Evolutionary conservation across 805 yeast genomes (phyloP).

Genomic region (Candida montana): DNA sequence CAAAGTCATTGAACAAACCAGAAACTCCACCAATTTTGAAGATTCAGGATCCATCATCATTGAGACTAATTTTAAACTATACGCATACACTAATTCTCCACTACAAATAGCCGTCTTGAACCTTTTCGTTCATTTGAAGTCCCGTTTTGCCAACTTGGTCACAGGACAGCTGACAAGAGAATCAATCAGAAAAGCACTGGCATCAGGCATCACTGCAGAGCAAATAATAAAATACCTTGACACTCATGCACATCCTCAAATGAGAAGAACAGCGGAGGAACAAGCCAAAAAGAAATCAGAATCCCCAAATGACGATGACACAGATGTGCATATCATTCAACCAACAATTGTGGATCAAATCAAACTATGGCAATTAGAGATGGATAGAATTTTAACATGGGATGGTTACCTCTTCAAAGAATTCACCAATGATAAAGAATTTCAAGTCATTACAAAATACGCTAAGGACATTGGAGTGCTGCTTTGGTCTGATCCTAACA

Average conservation of each 20-base stretch:
- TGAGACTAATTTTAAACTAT: slow-evolving; percentile 90
- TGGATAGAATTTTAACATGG: slow-evolving; percentile 83
- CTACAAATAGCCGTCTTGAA: slow-evolving; percentile 89
- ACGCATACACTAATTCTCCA: slow-evolving; percentile 92
- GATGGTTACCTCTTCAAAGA: slow-evolving; percentile 88
- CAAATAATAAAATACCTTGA: slow-evolving; percentile 87
- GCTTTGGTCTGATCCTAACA: slow-evolving; percentile 73
- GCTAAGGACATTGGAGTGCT: slow-evolving; percentile 90
- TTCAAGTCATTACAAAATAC: slow-evolving; percentile 61
- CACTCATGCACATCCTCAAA: slow-evolving; percentile 91
- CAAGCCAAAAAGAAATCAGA: slow-evolving; percentile 62
- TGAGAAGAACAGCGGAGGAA: slow-evolving; percentile 71
- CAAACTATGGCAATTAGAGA: slow-evolving; percentile 90
- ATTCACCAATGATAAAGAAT: slow-evolving; percentile 73
- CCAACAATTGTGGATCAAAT: slow-evolving; percentile 98
- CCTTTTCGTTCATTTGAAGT: slow-evolving; percentile 76
- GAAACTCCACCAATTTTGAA: slow-evolving; percentile 21
- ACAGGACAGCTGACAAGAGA: slow-evolving; percentile 92
- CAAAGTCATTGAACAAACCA: slow-evolving; percentile 45
- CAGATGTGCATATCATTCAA: slow-evolving; percentile 64
- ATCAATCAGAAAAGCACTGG: slow-evolving; percentile 76
- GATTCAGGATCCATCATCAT: slow-evolving; percentile 70
- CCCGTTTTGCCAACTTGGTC: slow-evolving; percentile 88
- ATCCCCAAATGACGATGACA: slow-evolving; percentile 42
- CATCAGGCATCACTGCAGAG: slow-evolving; percentile 90